Conservation (phyloP, 257 asterid genomes). For the Thymus quinquecostatus region DNA sequence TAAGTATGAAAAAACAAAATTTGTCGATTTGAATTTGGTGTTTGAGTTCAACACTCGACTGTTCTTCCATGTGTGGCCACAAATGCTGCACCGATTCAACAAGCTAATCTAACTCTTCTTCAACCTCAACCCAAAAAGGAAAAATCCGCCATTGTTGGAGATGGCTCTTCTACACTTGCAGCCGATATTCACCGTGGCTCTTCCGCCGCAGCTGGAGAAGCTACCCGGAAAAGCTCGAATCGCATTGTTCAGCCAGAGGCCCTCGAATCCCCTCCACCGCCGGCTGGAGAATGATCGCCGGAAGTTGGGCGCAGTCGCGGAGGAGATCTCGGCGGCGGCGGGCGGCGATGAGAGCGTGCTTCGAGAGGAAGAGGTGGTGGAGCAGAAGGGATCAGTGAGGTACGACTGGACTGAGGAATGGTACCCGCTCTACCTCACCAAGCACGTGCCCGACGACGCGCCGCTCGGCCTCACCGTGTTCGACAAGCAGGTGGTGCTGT, state of each 20-base stretch:
- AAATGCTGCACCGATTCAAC: slow-evolving; percentile 3
- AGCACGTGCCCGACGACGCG: slow-evolving; percentile 87
- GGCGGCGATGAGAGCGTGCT: slow-evolving; percentile 44
- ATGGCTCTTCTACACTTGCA: slow-evolving; percentile 30
- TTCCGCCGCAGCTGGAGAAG: slow-evolving; percentile 29
- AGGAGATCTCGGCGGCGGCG: slow-evolving; percentile 31
- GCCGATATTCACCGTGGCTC: slow-evolving; percentile 24
- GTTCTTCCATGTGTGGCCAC: slow-evolving; percentile 13
- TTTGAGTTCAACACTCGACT: not conserved
- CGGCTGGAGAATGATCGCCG: slow-evolving; percentile 26
- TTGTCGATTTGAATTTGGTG: not conserved
- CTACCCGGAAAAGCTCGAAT: slow-evolving; percentile 27
- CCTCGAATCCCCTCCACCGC: slow-evolving; percentile 21
- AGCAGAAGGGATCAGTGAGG: slow-evolving; percentile 42
- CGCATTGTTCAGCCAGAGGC: slow-evolving; percentile 18
- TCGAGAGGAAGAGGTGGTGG: slow-evolving; percentile 45
- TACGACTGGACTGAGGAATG: slow-evolving; percentile 93
- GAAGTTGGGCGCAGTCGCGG: slow-evolving; percentile 40
- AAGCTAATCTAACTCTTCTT: not conserved
- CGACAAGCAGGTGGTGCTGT: slow-evolving; percentile 83
- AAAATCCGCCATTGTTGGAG: not conserved
- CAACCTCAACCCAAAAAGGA: not conserved
- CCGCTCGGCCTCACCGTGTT: slow-evolving; percentile 90
- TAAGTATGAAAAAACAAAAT: too few relatives aligned
- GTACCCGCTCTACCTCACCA: slow-evolving; percentile 88